Evolutionary conservation across 768 basidiomycete species (phyloP).

Genomic region (Agrocybe praecox): DNA sequence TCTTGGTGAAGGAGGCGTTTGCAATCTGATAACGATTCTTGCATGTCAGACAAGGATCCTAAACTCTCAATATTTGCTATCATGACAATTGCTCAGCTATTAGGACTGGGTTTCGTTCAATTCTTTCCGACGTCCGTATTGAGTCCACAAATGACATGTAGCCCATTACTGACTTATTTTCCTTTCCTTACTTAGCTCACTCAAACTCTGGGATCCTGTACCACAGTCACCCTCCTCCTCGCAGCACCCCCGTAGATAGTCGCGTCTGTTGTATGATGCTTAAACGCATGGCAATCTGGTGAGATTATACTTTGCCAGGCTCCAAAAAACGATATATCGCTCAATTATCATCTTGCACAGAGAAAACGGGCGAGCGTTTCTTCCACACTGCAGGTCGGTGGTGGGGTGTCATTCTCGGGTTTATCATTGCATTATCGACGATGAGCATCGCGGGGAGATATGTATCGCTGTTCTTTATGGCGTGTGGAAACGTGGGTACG

Average conservation of each 20-base stretch:
- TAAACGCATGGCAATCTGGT: conserved; percentile 59
- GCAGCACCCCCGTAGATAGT: conserved; percentile 70
- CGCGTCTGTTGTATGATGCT: conserved; percentile 46
- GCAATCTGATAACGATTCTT: too few relatives aligned
- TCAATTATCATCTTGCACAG: too few relatives aligned
- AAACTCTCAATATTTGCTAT: conserved; percentile 56
- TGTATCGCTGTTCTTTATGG: conserved; percentile 66
- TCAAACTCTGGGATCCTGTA: conserved; percentile 60
- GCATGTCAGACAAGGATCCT: conserved; percentile 54
- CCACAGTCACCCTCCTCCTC: conserved; percentile 59
- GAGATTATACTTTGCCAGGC: too few relatives aligned
- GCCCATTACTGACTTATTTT: neutral
- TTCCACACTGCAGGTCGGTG: conserved; percentile 59
- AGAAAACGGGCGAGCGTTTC: conserved; percentile 64
- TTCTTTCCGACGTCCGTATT: conserved; percentile 54
- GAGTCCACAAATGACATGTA: too few relatives aligned
- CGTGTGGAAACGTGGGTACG: conserved; percentile 43
- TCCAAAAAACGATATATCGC: too few relatives aligned
- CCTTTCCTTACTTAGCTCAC: conserved; percentile 41
- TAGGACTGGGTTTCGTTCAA: conserved; percentile 61
- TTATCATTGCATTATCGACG: conserved; percentile 60
- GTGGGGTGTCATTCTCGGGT: conserved; percentile 65
- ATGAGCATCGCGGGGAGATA: conserved; percentile 56
- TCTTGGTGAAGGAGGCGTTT: too few relatives aligned
- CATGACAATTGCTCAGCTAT: conserved; percentile 49